A percentile compares a stretch with the other conserved stretches of the same genome.
phyloP scores from a whole-genome alignment of 768 basidiomycete genomes.

The Udeniomyces megalosporus region DNA sequence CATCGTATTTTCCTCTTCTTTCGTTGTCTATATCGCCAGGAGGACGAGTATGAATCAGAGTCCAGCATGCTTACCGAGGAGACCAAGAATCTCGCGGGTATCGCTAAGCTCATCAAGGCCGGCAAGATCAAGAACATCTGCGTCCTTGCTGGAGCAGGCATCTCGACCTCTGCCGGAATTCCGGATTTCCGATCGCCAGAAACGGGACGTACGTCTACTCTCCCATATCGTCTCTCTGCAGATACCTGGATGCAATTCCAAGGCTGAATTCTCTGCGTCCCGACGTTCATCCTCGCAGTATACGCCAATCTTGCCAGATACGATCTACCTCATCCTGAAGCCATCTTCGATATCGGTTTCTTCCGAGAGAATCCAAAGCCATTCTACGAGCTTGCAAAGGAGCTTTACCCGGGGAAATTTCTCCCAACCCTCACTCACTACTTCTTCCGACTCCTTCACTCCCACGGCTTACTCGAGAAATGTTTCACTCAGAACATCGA shows the following conservation, averaged over 20 bases:
- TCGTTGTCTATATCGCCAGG: neutral
- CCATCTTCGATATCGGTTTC: conserved; percentile 50
- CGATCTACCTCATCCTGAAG: conserved; percentile 59
- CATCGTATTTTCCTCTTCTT: too few species aligned
- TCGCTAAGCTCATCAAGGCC: conserved; percentile 1
- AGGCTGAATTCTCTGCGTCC: conserved; percentile 20
- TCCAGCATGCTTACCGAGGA: neutral
- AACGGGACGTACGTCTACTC: conserved; percentile 38
- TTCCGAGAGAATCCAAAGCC: conserved; percentile 65
- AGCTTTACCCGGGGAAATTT: conserved; percentile 66
- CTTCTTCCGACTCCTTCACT: conserved; percentile 64
- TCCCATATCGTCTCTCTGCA: too few species aligned
- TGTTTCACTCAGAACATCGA: conserved; percentile 31
- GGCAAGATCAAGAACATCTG: conserved; percentile 3
- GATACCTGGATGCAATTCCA: too few species aligned
- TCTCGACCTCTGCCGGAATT: conserved; percentile 32
- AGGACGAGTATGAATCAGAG: neutral
- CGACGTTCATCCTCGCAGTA: conserved; percentile 42
- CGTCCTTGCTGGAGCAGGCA: conserved; percentile 15
- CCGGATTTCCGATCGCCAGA: conserved; percentile 79
- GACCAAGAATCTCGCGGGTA: conserved; percentile 4
- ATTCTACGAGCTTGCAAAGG: conserved; percentile 53
- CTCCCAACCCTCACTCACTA: conserved; percentile 79
- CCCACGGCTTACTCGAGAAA: conserved; percentile 45
- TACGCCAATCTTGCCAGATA: conserved; percentile 32